These are phyloP conservation scores for Fusarium sp. DNA, from an alignment of 2,329 filamentous ascomycete species.

Conservation along the genomic window DNA sequence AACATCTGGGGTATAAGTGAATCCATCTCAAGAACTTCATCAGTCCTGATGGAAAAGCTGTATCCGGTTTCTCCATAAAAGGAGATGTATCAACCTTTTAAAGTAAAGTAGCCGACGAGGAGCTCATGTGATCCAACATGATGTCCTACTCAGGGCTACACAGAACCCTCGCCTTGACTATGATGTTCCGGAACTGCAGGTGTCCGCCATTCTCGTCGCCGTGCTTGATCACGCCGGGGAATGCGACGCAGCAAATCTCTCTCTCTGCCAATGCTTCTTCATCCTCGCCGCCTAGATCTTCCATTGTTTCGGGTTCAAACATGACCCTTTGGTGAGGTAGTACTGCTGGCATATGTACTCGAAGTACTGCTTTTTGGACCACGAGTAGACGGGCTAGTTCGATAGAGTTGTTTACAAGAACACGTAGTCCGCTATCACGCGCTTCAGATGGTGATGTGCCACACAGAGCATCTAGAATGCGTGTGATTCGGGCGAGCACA, in stretches of 20 bases:
- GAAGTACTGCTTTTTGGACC: conserved; percentile 70
- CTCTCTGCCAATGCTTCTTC: conserved; percentile 65
- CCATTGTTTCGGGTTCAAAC: conserved; percentile 72
- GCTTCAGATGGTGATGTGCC: conserved; percentile 52
- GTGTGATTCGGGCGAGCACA: conserved; percentile 61
- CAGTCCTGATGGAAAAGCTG: neutral
- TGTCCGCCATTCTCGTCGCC: conserved; percentile 74
- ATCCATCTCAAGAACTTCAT: neutral
- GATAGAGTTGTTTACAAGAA: conserved; percentile 64
- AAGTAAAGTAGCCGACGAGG: neutral
- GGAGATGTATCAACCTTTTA: neutral
- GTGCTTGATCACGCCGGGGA: conserved; percentile 72
- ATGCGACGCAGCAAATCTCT: conserved; percentile 72
- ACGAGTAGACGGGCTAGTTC: conserved; percentile 68
- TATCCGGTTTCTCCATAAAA: neutral
- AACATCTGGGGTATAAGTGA: neutral
- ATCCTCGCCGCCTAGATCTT: conserved; percentile 73
- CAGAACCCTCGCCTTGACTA: conserved; percentile 74
- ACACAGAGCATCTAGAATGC: conserved; percentile 64
- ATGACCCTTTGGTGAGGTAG: conserved; percentile 64
- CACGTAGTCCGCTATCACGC: conserved; percentile 65
- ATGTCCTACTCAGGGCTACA: conserved; percentile 60
- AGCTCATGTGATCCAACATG: neutral
- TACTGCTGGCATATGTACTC: conserved; percentile 66
- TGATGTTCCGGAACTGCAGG: conserved; percentile 71